These are phyloP conservation scores for Colletotrichum sojae DNA, from an alignment of 2,329 filamentous ascomycete species.

Conservation along the genomic window DNA sequence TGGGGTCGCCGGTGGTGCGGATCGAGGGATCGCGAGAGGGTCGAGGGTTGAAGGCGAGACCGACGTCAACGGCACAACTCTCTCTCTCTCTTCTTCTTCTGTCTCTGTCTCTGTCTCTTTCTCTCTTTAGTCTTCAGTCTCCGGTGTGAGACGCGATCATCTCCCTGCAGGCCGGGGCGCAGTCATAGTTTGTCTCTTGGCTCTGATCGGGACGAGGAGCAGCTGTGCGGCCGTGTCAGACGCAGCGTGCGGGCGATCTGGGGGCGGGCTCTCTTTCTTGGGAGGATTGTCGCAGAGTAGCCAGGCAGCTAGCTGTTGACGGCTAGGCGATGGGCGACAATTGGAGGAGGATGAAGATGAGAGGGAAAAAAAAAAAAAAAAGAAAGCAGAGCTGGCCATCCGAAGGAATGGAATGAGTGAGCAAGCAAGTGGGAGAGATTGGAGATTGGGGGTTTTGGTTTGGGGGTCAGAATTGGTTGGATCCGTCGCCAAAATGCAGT, in stretches of 20 bases:
- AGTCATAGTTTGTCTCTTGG: conserved; percentile 32
- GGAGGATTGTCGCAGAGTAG: no score
- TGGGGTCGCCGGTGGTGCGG: background rate
- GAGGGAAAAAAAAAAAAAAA: background rate
- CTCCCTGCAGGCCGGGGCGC: conserved; percentile 36
- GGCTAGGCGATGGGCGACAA: conserved; percentile 3
- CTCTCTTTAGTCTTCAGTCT: conserved; percentile 25
- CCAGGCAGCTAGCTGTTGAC: background rate
- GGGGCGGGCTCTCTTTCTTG: background rate
- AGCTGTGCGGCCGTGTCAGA: conserved; percentile 15
- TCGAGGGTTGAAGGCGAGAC: background rate
- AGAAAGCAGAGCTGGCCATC: background rate
- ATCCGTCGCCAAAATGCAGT: no score
- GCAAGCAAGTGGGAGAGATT: background rate
- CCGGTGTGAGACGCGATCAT: conserved; percentile 37
- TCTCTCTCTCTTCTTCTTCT: no score
- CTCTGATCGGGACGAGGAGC: conserved; percentile 14
- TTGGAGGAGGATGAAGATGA: background rate
- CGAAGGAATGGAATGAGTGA: background rate
- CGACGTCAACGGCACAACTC: conserved; percentile 24
- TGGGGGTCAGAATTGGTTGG: no score
- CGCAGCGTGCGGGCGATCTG: background rate
- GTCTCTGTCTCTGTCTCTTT: no score
- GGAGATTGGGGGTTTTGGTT: no score
- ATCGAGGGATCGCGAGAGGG: conserved; percentile 22